A percentile compares a stretch with the other conserved stretches of the same genome.
phyloP scores from a whole-genome alignment of 2,329 filamentous ascomycete genomes.

The Thelonectria rubi region DNA sequence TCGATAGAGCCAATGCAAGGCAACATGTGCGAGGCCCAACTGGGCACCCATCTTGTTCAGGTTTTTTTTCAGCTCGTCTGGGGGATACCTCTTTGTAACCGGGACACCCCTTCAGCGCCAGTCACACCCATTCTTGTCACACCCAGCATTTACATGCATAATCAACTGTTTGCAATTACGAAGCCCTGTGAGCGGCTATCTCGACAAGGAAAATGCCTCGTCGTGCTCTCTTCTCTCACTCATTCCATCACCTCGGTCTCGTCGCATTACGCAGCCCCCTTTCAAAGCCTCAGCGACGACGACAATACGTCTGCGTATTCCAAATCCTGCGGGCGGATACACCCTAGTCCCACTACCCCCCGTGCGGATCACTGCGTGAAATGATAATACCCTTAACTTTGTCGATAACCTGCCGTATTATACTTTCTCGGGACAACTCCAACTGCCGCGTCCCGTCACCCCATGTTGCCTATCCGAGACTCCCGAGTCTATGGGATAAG shows the following conservation, averaged over 20 bases:
- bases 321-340: too few relatives aligned
- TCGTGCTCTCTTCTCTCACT: not conserved
- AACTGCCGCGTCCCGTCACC: not conserved
- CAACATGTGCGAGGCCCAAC: not conserved
- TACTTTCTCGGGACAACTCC: not conserved
- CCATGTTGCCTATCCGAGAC: not conserved
- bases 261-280: not conserved
- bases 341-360: not conserved
- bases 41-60: too few relatives aligned
- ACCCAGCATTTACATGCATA: too few relatives aligned
- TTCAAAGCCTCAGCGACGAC: not conserved
- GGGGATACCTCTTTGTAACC: too few relatives aligned
- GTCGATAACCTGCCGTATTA: not conserved
- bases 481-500: not conserved
- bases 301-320: not conserved
- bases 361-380: not conserved
- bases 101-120: too few relatives aligned
- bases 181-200: too few relatives aligned
- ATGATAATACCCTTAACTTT: not conserved
- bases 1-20: not conserved
- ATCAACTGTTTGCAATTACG: too few relatives aligned
- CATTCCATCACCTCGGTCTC: too few relatives aligned
- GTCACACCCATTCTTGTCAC: too few relatives aligned
- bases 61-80: not conserved
- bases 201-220: too few relatives aligned